Evolutionary conservation across 140 eudicot species (phyloP), one percentile per base, ranked within the genome.

Genomic region (Erigeron philadelphicus): DNA sequence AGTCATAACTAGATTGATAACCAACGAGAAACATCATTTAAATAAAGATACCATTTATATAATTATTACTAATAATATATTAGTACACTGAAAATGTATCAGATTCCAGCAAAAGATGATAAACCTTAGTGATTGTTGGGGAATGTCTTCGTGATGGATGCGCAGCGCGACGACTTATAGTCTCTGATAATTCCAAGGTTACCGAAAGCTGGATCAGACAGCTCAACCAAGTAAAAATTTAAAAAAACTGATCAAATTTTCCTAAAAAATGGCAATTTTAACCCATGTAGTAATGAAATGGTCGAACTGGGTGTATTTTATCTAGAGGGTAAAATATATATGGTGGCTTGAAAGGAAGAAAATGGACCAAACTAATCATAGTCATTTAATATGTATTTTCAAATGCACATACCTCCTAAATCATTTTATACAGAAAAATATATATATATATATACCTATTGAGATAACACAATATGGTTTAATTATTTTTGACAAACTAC

Each of bases 61-160:
- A 44, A 23, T 19, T 11, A 38, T 1, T 35, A 7, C 25, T 21
- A 21, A 21, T 21, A 21, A 21, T 21, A 21, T 21, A 21, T 21
- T 21, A 21, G 44, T 47, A 47, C n/a, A 17, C n/a, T 61, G 44
- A 52, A 62, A 10, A 17, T 57, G 19, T 31, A 65, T 75, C 40
- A 84, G 79, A 76, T 53, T 66, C 44, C 21, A 55, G 50, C 64
- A 71, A 59, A 23, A 79, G 65, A 75, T 45, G 52, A 70, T 68
- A 19, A 58, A 93, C 98, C 96, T 93, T 93, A 21, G 98, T 93
- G 42, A 93, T 80, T 56, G 95, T 89, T 47, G 98, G 96, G 54
- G 98, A 86, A 75, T 89, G 89, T 80, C 87, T 84, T 70, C 98
- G 81, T 70, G 98, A 89, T 46, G 89, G 90, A 79, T 93, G 98